Percentiles rank a stretch among this genome's conserved stretches.
Evolutionary conservation across 805 yeast genomes (phyloP).

Genomic region (Cyberlindnera sargentensis): DNA sequence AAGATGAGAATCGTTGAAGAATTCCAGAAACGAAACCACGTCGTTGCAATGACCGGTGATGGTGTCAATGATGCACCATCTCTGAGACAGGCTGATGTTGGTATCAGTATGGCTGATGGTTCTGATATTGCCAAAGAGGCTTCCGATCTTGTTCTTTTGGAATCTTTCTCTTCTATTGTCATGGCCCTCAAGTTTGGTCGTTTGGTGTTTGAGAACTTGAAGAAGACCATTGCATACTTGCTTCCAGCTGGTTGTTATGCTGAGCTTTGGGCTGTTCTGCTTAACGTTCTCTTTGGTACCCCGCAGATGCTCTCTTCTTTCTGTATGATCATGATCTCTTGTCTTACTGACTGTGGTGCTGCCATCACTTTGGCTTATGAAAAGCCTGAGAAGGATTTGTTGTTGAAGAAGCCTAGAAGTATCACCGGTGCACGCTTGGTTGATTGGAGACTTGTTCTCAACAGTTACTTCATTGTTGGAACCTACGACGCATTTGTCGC

Average conservation of each 20-base stretch:
- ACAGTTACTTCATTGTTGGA: conserved; percentile 38
- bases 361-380: conserved; percentile 40
- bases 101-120: conserved; percentile 58
- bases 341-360: conserved; percentile 40
- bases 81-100: conserved; percentile 74
- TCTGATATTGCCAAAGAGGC: conserved; percentile 24
- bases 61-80: conserved; percentile 91
- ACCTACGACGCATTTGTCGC: conserved; percentile 34
- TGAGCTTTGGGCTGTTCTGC: conserved; percentile 43
- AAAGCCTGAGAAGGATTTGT: conserved; percentile 34
- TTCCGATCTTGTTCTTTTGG: conserved; percentile 19
- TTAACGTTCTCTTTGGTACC: conserved; percentile 41
- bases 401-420: conserved; percentile 36
- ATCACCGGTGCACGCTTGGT: conserved; percentile 35
- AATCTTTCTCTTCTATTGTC: conserved; percentile 25
- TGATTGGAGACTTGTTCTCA: conserved; percentile 31
- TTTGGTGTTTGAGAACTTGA: conserved; percentile 42
- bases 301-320: conserved; percentile 44
- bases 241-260: conserved; percentile 48
- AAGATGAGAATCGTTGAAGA: conserved; percentile 42
- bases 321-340: conserved; percentile 43
- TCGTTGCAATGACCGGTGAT: conserved; percentile 91
- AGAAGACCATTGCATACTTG: conserved; percentile 39
- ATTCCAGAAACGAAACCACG: conserved; percentile 56
- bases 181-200: conserved; percentile 37